These are phyloP conservation scores for Euphorbia peplus DNA, from an alignment of 345 rosid genomes.

Conservation along the genomic window DNA sequence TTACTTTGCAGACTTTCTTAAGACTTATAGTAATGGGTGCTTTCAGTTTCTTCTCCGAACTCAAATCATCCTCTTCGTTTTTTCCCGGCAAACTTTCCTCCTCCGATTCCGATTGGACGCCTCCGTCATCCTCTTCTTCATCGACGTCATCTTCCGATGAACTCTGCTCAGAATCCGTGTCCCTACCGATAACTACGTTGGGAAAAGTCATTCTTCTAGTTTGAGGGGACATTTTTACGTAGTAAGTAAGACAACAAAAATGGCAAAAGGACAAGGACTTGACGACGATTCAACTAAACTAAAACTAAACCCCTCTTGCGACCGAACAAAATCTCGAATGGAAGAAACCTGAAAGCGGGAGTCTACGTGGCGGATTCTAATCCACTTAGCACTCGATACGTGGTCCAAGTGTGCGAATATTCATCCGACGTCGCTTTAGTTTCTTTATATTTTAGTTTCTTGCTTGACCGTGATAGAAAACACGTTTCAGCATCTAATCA, in stretches of 20 bases:
- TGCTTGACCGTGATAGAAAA: too few relatives aligned
- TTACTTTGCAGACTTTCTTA: conserved; percentile 94
- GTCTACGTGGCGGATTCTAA: conserved; percentile 35
- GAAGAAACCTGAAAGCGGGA: conserved; percentile 22
- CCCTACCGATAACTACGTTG: conserved; percentile 58
- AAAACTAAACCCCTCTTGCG: neutral
- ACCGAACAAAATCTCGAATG: too few relatives aligned
- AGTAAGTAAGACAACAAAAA: neutral
- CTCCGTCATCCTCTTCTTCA: conserved; percentile 23
- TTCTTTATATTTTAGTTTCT: neutral
- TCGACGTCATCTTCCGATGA: conserved; percentile 57
- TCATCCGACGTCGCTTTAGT: neutral
- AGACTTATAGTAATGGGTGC: conserved; percentile 78
- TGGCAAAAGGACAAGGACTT: conserved; percentile 16
- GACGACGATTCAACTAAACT: neutral
- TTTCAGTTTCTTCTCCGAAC: conserved; percentile 55
- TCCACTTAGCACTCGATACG: conserved; percentile 5
- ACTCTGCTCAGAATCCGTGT: conserved; percentile 72
- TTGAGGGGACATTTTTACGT: conserved; percentile 50
- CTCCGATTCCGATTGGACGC: conserved; percentile 34
- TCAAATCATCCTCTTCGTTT: conserved; percentile 28
- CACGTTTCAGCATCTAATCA: too few relatives aligned
- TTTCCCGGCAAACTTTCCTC: conserved; percentile 29
- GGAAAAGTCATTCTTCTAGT: conserved; percentile 56
- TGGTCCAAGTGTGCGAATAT: neutral